Conservation (phyloP, 2,329 filamentous ascomycete genomes). For the Talaromyces sp. region DNA sequence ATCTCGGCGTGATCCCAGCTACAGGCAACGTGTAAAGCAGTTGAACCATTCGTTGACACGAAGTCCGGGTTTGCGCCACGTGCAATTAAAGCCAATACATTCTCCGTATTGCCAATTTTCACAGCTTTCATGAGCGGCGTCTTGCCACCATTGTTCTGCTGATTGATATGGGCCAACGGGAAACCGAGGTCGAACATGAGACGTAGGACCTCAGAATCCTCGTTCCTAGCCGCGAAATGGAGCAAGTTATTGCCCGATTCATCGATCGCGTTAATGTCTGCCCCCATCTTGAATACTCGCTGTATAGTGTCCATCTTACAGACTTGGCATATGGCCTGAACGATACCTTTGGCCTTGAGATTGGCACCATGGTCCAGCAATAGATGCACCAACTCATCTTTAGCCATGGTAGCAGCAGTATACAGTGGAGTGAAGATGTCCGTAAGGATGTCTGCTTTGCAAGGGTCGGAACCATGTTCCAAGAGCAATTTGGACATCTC, state of each 20-base stretch:
- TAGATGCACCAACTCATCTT: conserved; percentile 3
- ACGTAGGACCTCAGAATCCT: neutral
- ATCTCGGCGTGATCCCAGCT: neutral
- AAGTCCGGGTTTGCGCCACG: neutral
- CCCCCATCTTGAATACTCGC: neutral
- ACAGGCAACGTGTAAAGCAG: conserved; percentile 6
- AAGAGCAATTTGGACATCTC: conserved; percentile 13
- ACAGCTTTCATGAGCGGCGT: conserved; percentile 10
- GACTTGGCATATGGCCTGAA: neutral
- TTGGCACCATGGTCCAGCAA: conserved; percentile 3
- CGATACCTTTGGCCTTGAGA: neutral
- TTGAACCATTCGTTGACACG: neutral
- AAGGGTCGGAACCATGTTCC: conserved; percentile 4
- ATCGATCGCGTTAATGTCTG: neutral
- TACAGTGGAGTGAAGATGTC: neutral
- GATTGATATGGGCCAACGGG: neutral
- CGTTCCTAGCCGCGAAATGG: conserved; percentile 6
- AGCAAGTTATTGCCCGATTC: neutral
- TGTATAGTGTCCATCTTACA: conserved; percentile 2
- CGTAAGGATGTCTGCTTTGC: neutral
- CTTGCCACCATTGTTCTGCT: neutral
- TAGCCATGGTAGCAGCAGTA: neutral
- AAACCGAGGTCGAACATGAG: neutral
- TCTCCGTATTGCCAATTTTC: neutral
- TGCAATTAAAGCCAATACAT: neutral